Evolutionary conservation across 371 early-diverging fungal species (phyloP).

Genomic region (Rhizopus arrhizus): DNA sequence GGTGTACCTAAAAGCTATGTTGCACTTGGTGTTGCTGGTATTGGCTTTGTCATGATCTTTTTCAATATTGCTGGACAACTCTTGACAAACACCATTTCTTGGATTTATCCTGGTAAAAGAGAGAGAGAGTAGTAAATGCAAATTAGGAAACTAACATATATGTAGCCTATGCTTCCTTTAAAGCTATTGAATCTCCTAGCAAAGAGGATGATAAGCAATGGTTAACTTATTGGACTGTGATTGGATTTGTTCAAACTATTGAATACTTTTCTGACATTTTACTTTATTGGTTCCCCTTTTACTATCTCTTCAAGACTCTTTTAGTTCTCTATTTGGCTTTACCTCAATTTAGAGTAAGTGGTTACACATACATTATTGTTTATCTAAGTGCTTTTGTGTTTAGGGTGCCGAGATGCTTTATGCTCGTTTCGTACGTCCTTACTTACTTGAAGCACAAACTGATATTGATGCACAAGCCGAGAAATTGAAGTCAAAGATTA

Average conservation of each 20-base stretch:
- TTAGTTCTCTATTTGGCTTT: constrained; percentile 83
- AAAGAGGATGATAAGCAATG: constrained; percentile 90
- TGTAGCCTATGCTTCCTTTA: constrained; percentile 87
- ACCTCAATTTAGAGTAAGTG: constrained; percentile 75
- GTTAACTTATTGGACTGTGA: constrained; percentile 86
- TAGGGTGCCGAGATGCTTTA: constrained; percentile 53
- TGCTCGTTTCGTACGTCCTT: constrained; percentile 47
- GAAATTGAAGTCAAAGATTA: constrained; percentile 22
- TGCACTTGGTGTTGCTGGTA: constrained; percentile 59
- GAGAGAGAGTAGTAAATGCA: not conserved
- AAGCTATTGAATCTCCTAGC: constrained; percentile 81
- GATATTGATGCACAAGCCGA: constrained; percentile 21
- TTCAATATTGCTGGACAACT: constrained; percentile 86
- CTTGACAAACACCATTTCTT: constrained; percentile 82
- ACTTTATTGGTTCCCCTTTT: constrained; percentile 92
- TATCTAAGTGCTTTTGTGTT: constrained; percentile 1
- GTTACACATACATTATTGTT: not conserved
- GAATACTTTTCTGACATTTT: constrained; percentile 88
- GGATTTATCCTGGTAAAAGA: constrained; percentile 76
- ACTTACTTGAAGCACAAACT: constrained; percentile 36
- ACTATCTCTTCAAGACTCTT: constrained; percentile 88
- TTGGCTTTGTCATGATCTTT: constrained; percentile 76
- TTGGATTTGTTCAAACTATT: constrained; percentile 77
- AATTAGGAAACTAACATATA: not conserved
- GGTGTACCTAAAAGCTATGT: constrained; percentile 86